Evolutionary conservation across 345 rosid genomes (phyloP).

Genomic region (Erysimum cheiranthoides): DNA sequence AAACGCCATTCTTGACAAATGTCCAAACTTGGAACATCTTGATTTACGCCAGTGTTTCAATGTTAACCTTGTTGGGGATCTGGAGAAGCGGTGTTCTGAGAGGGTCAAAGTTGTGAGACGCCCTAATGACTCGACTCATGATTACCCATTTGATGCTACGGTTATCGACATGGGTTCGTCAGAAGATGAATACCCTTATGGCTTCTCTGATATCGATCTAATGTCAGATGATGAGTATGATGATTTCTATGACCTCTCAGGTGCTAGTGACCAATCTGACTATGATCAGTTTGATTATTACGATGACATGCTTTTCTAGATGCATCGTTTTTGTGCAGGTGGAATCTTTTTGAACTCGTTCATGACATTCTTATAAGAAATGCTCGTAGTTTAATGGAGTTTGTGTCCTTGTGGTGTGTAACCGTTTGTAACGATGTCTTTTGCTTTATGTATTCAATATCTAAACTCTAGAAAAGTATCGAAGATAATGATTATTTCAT

Average conservation of each 20-base stretch:
- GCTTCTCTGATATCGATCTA: constrained; percentile 52
- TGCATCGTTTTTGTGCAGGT: not conserved
- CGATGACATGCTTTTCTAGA: constrained; percentile 7
- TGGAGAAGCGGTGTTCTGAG: constrained; percentile 57
- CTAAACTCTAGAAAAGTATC: not conserved
- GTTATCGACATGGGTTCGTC: constrained; percentile 29
- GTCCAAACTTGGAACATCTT: constrained; percentile 66
- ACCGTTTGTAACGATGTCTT: constrained; percentile 5
- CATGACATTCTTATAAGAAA: not conserved
- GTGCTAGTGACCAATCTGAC: constrained; percentile 44
- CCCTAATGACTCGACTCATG: constrained; percentile 60
- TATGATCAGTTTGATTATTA: constrained; percentile 2
- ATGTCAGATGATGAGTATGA: constrained; percentile 55
- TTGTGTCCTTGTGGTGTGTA: constrained; percentile 11
- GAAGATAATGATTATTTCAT: not conserved
- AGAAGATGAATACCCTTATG: constrained; percentile 47
- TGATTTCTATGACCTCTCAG: constrained; percentile 44
- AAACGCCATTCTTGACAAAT: constrained; percentile 63
- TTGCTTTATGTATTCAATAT: not conserved
- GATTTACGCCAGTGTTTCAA: constrained; percentile 75
- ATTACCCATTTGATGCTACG: constrained; percentile 48
- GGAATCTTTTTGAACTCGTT: not conserved
- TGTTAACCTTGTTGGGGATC: constrained; percentile 47
- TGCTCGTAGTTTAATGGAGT: not conserved
- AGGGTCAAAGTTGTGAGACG: constrained; percentile 51